These are phyloP conservation scores for Lanmaoa pseudosensibilis DNA, from an alignment of 768 basidiomycete genomes.

Conservation along the genomic window DNA sequence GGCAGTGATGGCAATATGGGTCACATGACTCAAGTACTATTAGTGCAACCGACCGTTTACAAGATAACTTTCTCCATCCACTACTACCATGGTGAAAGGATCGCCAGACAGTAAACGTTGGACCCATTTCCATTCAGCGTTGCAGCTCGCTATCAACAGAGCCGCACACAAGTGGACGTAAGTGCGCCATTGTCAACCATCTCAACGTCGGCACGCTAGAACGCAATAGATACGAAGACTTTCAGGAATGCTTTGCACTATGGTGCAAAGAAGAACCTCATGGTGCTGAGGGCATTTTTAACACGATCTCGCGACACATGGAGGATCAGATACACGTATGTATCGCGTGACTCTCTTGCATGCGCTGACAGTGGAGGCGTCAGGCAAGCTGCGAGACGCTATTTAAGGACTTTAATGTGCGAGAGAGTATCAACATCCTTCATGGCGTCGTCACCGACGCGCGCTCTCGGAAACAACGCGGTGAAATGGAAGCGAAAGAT, in stretches of 20 bases:
- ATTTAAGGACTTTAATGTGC: constrained; percentile 66
- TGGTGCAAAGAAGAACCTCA: constrained; percentile 68
- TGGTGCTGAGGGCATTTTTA: constrained; percentile 58
- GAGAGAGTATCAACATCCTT: constrained; percentile 68
- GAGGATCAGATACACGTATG: constrained; percentile 56
- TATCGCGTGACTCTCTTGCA: background rate
- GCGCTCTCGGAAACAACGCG: constrained; percentile 49
- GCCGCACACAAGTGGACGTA: constrained; percentile 56
- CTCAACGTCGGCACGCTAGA: background rate
- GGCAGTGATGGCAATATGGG: background rate
- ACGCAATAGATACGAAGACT: constrained; percentile 45
- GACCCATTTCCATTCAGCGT: constrained; percentile 50
- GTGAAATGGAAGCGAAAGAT: constrained; percentile 46
- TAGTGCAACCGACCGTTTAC: background rate
- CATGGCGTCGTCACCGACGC: constrained; percentile 72
- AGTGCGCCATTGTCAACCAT: constrained; percentile 19
- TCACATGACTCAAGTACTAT: constrained; percentile 30
- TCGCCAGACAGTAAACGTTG: constrained; percentile 45
- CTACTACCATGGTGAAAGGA: constrained; percentile 21
- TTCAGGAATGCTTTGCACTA: constrained; percentile 63
- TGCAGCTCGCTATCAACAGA: constrained; percentile 53
- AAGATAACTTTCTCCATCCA: background rate
- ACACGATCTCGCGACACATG: constrained; percentile 69
- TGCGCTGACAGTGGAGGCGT: background rate
- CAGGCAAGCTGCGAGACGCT: constrained; percentile 68